Percentiles rank a stretch among this genome's conserved stretches.
These are phyloP conservation scores for Hyphopichia burtonii DNA, from an alignment of 1,139 yeast species.

Conservation along the genomic window DNA sequence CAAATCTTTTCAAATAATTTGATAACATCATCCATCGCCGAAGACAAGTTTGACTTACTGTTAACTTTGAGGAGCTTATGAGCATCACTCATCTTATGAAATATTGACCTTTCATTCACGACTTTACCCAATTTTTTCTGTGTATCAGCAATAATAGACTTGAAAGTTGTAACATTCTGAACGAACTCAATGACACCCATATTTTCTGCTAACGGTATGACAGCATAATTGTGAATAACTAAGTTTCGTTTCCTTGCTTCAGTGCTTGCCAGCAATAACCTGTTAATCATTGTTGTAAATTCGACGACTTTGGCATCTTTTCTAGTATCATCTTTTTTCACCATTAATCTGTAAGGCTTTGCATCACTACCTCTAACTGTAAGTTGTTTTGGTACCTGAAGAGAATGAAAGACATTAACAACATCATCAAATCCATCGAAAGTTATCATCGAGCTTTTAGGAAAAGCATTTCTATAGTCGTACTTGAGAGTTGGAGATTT, in stretches of 20 bases:
- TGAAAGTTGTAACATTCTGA: slow-evolving; percentile 75
- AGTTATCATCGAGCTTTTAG: slow-evolving; percentile 51
- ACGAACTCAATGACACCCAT: slow-evolving; percentile 96
- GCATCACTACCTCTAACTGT: slow-evolving; percentile 81
- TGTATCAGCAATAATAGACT: slow-evolving; percentile 58
- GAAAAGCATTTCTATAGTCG: slow-evolving; percentile 50
- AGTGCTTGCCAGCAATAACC: slow-evolving; percentile 61
- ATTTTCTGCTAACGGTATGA: slow-evolving; percentile 80
- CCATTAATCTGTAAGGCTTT: slow-evolving; percentile 63
- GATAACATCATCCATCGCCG: slow-evolving; percentile 18
- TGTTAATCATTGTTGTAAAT: slow-evolving; percentile 83
- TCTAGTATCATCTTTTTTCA: slow-evolving; percentile 90
- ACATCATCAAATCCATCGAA: slow-evolving; percentile 57
- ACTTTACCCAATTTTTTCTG: slow-evolving; percentile 36
- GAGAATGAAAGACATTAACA: slow-evolving; percentile 70
- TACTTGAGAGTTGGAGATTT: slow-evolving; percentile 47
- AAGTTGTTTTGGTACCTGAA: slow-evolving; percentile 85
- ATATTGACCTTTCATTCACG: slow-evolving; percentile 32
- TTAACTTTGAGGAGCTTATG: slow-evolving; percentile 32
- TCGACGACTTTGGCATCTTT: slow-evolving; percentile 96
- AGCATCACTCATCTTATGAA: slow-evolving; percentile 38
- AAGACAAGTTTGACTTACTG: slow-evolving; percentile 15
- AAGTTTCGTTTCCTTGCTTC: slow-evolving; percentile 75
- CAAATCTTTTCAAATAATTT: slow-evolving; percentile 31
- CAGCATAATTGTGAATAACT: slow-evolving; percentile 79